Base-by-base conservation (phyloP, 768 basidiomycete genomes). In the Boletus rex-veris region DNA sequence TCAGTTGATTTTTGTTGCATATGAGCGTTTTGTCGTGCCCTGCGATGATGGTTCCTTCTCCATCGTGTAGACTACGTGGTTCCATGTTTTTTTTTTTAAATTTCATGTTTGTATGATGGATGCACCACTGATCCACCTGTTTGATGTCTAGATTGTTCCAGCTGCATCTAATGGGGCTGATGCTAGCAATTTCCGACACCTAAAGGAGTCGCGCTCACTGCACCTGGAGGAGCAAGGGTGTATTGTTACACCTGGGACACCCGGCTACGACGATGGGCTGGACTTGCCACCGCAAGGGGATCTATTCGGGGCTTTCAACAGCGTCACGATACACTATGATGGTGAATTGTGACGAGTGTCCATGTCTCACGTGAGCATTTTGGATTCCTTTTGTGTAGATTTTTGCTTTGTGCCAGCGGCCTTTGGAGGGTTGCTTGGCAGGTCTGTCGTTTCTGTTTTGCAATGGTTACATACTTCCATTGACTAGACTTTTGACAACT, bases 151-250 rank as follows among this genome's bases (percentile, higher is more conserved):
- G 92, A 96, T 95, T 61, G 77, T 92, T 26, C 92, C 92, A 43
- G 77, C 83, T 42, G 55, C 45, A 36, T 88, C 87, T 39, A 90
- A 87, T 58, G 92, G 86, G 45, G 72, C 80, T 55, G 93, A 95
- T 67, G 86, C 89, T 18, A 83, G 84, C 71, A 94, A 97, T 74
- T 96, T 93, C 77, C 90, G 95, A 44, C 80, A 87, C 52, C 73
- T 97, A 68, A 87, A 92, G 61, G 96, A 98, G 73, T 94, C 91
- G 39, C 83, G 85, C 54, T 94, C 91, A 57, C 79, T 98, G 64
- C 92, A 97, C 70, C 80, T 96, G 61, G 94, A 94, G 71, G 81
- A 84, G 47, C 80, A 84, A 67, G 75, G 70, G 14, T 66, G 71
- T 26, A 66, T 73, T 42, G 55, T 51, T 39, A 47, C 59, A 31